Percentiles rank a stretch among this genome's conserved stretches.
Conservation (phyloP, 1,284 basidiomycete genomes). For the Jaminaea rosea region DNA sequence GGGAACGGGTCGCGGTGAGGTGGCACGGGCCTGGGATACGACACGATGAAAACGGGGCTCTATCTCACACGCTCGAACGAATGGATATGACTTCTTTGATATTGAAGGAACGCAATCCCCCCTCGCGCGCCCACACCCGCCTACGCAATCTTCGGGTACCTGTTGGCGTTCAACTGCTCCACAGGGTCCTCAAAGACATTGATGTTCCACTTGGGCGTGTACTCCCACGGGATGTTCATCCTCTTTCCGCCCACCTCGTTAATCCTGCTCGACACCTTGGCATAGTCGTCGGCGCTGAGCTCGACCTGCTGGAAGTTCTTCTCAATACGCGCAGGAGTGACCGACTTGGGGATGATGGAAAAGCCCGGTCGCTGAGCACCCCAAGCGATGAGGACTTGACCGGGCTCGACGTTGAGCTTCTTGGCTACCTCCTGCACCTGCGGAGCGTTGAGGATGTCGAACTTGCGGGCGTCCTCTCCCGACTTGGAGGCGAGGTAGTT, state of each 20-base stretch:
- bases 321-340: constrained; percentile 44
- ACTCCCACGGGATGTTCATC: constrained; percentile 39
- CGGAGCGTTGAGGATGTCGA: constrained; percentile 36
- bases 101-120: no score
- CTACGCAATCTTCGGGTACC: constrained; percentile 32
- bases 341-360: constrained; percentile 49
- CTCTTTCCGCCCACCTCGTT: constrained; percentile 26
- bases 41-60: no score
- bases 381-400: constrained; percentile 49
- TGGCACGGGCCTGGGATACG: no score
- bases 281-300: constrained; percentile 42
- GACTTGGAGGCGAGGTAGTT: constrained; percentile 1
- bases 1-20: no score
- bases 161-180: constrained; percentile 22
- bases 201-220: constrained; percentile 32
- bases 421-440: constrained; percentile 45
- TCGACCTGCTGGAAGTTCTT: constrained; percentile 46
- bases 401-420: constrained; percentile 40
- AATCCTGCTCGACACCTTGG: constrained; percentile 20
- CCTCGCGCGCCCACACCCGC: no score
- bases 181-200: constrained; percentile 35
- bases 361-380: constrained; percentile 43
- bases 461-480: not conserved
- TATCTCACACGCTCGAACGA: no score
- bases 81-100: no score